phyloP scores from a whole-genome alignment of 1,284 basidiomycete species.

The Exobasidium rhododendri region DNA sequence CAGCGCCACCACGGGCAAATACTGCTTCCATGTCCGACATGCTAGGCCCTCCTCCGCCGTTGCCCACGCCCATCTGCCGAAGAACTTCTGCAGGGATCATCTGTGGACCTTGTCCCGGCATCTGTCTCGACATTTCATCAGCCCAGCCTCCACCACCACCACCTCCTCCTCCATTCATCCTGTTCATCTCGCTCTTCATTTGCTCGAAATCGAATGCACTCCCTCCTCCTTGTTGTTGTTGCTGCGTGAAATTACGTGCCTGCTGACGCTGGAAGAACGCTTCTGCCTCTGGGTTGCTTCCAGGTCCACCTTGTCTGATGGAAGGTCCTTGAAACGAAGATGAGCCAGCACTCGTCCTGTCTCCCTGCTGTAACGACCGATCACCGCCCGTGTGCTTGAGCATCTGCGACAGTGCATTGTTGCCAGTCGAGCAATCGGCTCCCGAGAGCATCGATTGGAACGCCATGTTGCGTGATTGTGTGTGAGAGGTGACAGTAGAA shows the following conservation, averaged over 20 bases:
- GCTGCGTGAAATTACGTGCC: neutral
- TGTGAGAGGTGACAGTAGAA: neutral
- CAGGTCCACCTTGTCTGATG: conserved; percentile 21
- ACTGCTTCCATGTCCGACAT: conserved; percentile 35
- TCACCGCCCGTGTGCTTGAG: conserved; percentile 88
- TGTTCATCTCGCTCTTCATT: conserved; percentile 34
- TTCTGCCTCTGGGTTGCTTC: conserved; percentile 31
- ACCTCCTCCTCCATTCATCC: conserved; percentile 36
- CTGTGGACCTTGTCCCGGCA: conserved; percentile 6
- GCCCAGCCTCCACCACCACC: conserved; percentile 30
- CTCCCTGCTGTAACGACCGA: conserved; percentile 68
- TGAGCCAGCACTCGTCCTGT: conserved; percentile 32
- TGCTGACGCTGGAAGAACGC: conserved; percentile 37
- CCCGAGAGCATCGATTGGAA: conserved; percentile 72
- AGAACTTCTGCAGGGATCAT: conserved; percentile 18
- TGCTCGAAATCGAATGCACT: conserved; percentile 36
- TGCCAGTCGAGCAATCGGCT: conserved; percentile 78
- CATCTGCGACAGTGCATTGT: conserved; percentile 84
- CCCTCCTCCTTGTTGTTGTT: conserved; percentile 10
- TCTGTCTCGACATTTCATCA: conserved; percentile 35
- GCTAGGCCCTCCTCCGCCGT: conserved; percentile 11
- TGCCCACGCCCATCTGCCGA: conserved; percentile 7
- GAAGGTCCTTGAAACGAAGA: conserved; percentile 21
- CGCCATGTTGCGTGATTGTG: conserved; percentile 39
- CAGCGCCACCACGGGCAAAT: conserved; percentile 23